Conservation (phyloP, 177 flowering plant species). For the Vitis hybrid region DNA sequence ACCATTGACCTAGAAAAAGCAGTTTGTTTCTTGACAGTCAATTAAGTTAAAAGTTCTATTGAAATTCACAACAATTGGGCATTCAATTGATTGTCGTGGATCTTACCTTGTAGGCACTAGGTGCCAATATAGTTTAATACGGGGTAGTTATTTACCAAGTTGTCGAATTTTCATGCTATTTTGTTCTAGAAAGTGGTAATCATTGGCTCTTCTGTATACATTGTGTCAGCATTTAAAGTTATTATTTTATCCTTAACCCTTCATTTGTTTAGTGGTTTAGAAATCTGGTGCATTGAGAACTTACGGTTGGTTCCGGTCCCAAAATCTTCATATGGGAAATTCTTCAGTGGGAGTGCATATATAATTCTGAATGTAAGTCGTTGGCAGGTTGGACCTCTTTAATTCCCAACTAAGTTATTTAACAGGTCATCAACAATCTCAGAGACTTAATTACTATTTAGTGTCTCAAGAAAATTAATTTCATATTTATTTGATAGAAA, state of each 20-base stretch:
- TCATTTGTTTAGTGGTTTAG: slow-evolving; percentile 50
- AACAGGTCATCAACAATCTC: neutral
- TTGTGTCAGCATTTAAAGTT: neutral
- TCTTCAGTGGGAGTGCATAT: slow-evolving; percentile 66
- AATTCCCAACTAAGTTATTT: neutral
- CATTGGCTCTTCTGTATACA: neutral
- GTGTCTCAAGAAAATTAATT: neutral
- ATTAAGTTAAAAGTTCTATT: too few relatives aligned
- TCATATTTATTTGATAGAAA: neutral
- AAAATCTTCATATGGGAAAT: slow-evolving; percentile 57
- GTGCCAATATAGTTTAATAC: too few relatives aligned
- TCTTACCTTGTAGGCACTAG: too few relatives aligned
- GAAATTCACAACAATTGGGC: too few relatives aligned
- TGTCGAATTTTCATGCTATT: neutral
- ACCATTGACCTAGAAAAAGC: too few relatives aligned
- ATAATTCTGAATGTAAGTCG: slow-evolving; percentile 57
- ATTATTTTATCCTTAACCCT: slow-evolving; percentile 25
- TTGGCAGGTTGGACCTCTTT: slow-evolving; percentile 5
- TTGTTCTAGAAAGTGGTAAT: neutral
- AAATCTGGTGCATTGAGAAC: slow-evolving; percentile 70
- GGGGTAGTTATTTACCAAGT: too few relatives aligned
- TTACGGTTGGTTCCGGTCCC: slow-evolving; percentile 48
- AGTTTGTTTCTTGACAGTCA: too few relatives aligned
- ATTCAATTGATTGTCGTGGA: neutral
- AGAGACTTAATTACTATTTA: neutral